phyloP scores from a whole-genome alignment of 257 asterid species.

The Solanum medicagineum region DNA sequence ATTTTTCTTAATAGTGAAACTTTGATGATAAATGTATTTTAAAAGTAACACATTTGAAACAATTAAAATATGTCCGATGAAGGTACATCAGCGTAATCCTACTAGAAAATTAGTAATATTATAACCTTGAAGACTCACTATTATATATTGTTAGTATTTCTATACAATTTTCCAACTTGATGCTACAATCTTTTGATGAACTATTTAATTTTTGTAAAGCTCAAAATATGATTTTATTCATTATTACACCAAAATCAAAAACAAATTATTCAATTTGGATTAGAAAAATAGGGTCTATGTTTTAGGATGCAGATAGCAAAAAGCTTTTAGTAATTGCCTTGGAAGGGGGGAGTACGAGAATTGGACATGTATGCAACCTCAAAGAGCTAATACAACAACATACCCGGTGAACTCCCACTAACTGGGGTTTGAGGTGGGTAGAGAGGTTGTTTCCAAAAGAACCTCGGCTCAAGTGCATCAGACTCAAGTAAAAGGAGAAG shows the following conservation, averaged over 20 bases:
- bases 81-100: neutral
- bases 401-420: too few relatives aligned
- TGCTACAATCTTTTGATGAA: neutral
- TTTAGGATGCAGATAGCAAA: neutral
- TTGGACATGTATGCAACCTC: neutral
- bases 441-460: too few relatives aligned
- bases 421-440: too few relatives aligned
- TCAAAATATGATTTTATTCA: neutral
- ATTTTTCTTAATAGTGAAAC: neutral
- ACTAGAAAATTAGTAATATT: neutral
- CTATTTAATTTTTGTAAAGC: neutral
- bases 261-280: neutral
- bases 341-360: neutral
- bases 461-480: too few relatives aligned
- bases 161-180: neutral
- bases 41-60: neutral
- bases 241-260: neutral
- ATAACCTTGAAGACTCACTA: neutral
- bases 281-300: neutral
- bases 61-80: neutral
- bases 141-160: neutral
- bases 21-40: neutral
- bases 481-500: too few relatives aligned
- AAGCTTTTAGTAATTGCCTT: neutral
- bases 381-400: too few relatives aligned